A percentile compares a stretch with the other conserved stretches of the same genome.
These are phyloP conservation scores for Thelonectria rubi DNA, from an alignment of 2,329 filamentous ascomycete species.

Conservation along the genomic window DNA sequence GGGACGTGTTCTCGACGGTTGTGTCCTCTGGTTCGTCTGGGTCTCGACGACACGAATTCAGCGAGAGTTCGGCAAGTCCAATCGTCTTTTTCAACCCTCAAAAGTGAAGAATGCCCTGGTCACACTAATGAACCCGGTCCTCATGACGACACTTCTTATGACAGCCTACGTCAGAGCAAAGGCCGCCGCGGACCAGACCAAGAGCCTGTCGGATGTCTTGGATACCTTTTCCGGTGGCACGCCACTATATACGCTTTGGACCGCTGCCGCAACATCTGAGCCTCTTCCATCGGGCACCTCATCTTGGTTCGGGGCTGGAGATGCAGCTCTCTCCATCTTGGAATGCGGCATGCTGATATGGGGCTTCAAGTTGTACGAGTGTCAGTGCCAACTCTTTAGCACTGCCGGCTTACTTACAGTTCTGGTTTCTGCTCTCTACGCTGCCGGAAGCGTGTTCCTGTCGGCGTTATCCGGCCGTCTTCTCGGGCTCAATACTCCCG, in stretches of 20 bases:
- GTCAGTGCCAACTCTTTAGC: constrained; percentile 56
- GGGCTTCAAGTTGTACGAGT: constrained; percentile 64
- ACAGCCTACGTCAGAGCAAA: constrained; percentile 55
- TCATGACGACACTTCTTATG: constrained; percentile 56
- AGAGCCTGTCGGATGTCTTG: constrained; percentile 44
- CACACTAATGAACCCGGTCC: constrained; percentile 58
- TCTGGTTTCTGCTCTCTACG: constrained; percentile 48
- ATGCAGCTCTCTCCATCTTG: constrained; percentile 58
- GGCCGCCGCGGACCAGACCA: constrained; percentile 41
- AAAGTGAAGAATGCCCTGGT: constrained; percentile 46
- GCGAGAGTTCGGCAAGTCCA: constrained; percentile 44
- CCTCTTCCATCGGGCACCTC: constrained; percentile 28
- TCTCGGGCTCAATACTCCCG: constrained; percentile 48
- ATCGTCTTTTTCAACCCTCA: background rate
- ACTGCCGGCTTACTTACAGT: constrained; percentile 52
- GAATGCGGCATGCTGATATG: constrained; percentile 62
- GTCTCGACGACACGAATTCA: constrained; percentile 52
- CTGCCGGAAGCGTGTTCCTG: constrained; percentile 54
- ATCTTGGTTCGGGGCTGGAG: constrained; percentile 56
- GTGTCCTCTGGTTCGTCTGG: constrained; percentile 61
- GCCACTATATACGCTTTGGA: constrained; percentile 50
- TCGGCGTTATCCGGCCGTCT: constrained; percentile 50
- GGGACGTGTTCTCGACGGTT: constrained; percentile 56
- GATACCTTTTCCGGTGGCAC: constrained; percentile 47
- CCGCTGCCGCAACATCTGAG: constrained; percentile 24